Base-by-base conservation (phyloP, 1,284 basidiomycete genomes). In the Ustilago bromivora region DNA sequence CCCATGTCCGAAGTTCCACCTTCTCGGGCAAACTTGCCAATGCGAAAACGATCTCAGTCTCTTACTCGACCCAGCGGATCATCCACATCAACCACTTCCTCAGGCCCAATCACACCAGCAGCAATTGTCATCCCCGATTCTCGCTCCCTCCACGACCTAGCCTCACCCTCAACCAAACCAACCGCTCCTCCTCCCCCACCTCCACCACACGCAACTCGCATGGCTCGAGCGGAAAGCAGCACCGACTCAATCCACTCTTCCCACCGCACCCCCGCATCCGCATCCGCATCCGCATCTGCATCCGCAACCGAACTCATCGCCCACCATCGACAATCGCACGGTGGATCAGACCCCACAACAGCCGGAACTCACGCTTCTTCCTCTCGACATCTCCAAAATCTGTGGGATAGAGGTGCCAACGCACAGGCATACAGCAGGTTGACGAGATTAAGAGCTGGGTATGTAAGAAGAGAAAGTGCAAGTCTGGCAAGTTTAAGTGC, bases 321-420 rank as follows among this genome's bases (percentile, higher is more conserved):
- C 13, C 78, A 80, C 23, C 71, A 71, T 23, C 65, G 78, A 1
- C 72, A 79, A 19, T 66, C 64, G 28, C 80, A 82, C 46, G 76
- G 73, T 12, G 78, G 78, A 4, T 74, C 70, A 31, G 80, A 82
- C 28, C 75, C 80, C 3, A 80, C 80, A 2, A 49, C 71, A 1
- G 40, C 74, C 2, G 59, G 62, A 7, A 28, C 49, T 15, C 65
- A 67, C 15, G 51, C 66, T 0, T 69, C 66, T 12, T 60, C 66
- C 0, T 54, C 49, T 1, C 55, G 69, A 0, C 53, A 61, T 13
- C 19, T 76, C 36, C 63, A 69, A 60, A 66, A 64, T 15, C 49
- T 75, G 28, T 76, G 69, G 69, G 74, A 72, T 11, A 57, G 57
- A 8, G 74, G 69, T 1, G 60, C 66, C 1, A 71, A 72, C 32